Percentiles rank a stretch among this genome's conserved stretches.
phyloP scores from a whole-genome alignment of 495 filamentous ascomycete species.

The Aspergillus homomorphus region DNA sequence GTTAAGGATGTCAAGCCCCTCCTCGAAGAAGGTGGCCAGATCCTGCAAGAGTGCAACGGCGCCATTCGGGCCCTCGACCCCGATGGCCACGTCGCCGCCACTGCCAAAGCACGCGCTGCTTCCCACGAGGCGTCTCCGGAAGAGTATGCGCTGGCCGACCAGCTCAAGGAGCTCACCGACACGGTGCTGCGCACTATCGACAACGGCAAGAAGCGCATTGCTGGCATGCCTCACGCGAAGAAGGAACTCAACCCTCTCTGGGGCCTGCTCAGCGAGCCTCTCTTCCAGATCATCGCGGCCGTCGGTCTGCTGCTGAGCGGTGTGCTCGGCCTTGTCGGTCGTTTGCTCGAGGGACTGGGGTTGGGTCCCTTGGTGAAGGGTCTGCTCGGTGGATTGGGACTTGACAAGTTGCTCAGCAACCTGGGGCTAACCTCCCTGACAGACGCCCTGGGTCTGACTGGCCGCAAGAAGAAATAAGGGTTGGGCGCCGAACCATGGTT shows the following conservation, averaged over 20 bases:
- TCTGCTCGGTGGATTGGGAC: constrained; percentile 73
- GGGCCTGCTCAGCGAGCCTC: constrained; percentile 74
- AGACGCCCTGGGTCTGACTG: constrained; percentile 50
- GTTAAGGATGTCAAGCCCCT: constrained; percentile 82
- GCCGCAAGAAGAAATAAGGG: constrained; percentile 21
- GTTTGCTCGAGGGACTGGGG: constrained; percentile 77
- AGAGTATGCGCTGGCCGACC: constrained; percentile 80
- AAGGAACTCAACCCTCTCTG: constrained; percentile 89
- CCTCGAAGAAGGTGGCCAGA: constrained; percentile 77
- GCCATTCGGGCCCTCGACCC: constrained; percentile 88
- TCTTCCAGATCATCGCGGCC: constrained; percentile 90
- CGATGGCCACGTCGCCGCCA: constrained; percentile 79
- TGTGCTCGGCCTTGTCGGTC: constrained; percentile 78
- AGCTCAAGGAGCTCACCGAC: constrained; percentile 70
- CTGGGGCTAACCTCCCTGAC: constrained; percentile 65
- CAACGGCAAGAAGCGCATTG: constrained; percentile 77
- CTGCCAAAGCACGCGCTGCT: constrained; percentile 77
- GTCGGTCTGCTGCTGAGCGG: constrained; percentile 81
- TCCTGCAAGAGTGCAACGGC: constrained; percentile 85
- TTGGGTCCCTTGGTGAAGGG: constrained; percentile 77
- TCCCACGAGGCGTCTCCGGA: constrained; percentile 82
- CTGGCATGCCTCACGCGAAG: constrained; percentile 90
- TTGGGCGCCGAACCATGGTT: background rate
- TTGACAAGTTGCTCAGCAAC: constrained; percentile 71
- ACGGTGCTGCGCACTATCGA: constrained; percentile 75